Evolutionary conservation across 495 filamentous ascomycete species (phyloP), one percentile per base, ranked within the genome.

Genomic region (Rhizodiscina lignyota): DNA sequence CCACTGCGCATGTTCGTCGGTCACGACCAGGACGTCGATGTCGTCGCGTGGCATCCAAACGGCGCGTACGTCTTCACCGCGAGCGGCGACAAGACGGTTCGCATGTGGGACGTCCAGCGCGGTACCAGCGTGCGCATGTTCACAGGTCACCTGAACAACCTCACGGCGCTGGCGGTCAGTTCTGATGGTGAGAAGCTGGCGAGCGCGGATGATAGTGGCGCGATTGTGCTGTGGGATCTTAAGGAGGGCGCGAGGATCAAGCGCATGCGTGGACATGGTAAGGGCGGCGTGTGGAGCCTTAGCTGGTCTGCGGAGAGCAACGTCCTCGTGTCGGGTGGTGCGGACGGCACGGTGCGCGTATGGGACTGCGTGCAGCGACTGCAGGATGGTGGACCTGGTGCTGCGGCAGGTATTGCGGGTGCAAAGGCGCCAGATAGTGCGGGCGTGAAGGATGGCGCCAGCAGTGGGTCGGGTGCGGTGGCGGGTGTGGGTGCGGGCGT

Each of bases 51-150:
- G 66, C 89, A 97, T 47, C 85, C 87, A 2, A 97, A 96, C 52
- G 80, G 78, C 4, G 71, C 75, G 3, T 96, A 96, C 43, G 59
- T 94, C 32, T 93, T 96, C 59, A 94, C 89, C 1, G 83, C 77
- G 0, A 84, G 79, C 33, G 75, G 66, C 30, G 89, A 97, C 54
- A 82, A 82, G 57, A 85, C 84, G 0, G 82, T 94, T 16, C 76
- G 89, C 15, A 94, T 97, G 86, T 97, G 89, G 87, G 71, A 80
- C n/a, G 63, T 94, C n/a, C 62, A 66, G 1, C 83, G 72, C 5
- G 89, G 89, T 16, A 75, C 75, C 37, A 77, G 80, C 28, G 82
- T 94, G 0, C 79, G 89, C 15, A 68, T 96, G 48, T 96, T 96
- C 52, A 86, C 78, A 2, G 91, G 89, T 15, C 91, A 96, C 42